phyloP scores from a whole-genome alignment of 2,329 filamentous ascomycete species.

The Geoglossum cookeanum region DNA sequence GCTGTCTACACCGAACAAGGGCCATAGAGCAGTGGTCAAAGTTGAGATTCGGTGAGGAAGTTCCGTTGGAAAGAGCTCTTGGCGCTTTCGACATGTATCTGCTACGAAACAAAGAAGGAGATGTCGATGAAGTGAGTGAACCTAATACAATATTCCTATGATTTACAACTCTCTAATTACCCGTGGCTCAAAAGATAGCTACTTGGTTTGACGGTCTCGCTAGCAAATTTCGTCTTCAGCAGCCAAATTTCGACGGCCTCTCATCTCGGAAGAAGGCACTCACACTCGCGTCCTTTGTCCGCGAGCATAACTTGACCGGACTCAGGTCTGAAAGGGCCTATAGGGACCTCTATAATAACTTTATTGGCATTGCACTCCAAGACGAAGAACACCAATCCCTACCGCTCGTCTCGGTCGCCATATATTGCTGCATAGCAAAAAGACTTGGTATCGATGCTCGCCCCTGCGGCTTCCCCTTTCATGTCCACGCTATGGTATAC shows the following conservation, averaged over 20 bases:
- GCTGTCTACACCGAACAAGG: slow-evolving; percentile 60
- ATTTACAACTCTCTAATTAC: background rate
- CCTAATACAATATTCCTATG: background rate
- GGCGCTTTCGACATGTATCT: slow-evolving; percentile 84
- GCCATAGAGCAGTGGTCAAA: slow-evolving; percentile 62
- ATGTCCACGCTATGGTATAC: slow-evolving; percentile 65
- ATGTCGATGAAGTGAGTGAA: slow-evolving; percentile 53
- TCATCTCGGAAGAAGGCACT: slow-evolving; percentile 50
- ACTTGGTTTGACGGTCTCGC: slow-evolving; percentile 46
- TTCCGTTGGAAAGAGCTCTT: slow-evolving; percentile 53
- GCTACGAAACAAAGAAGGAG: slow-evolving; percentile 50
- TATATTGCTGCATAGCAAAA: slow-evolving; percentile 64
- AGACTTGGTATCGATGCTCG: slow-evolving; percentile 57
- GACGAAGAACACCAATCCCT: slow-evolving; percentile 58
- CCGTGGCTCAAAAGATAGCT: slow-evolving; percentile 29
- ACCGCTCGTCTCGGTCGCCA: slow-evolving; percentile 69
- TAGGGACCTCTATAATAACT: slow-evolving; percentile 66
- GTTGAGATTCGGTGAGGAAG: slow-evolving; percentile 29
- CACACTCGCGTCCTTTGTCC: slow-evolving; percentile 49
- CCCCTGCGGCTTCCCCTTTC: slow-evolving; percentile 65
- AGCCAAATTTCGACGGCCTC: slow-evolving; percentile 33
- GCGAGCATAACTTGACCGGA: slow-evolving; percentile 47
- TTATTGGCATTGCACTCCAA: slow-evolving; percentile 64
- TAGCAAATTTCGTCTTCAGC: slow-evolving; percentile 31
- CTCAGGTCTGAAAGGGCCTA: slow-evolving; percentile 51